Base-by-base conservation (phyloP, 345 rosid genomes). In the Eucalyptus guilfoylei region DNA sequence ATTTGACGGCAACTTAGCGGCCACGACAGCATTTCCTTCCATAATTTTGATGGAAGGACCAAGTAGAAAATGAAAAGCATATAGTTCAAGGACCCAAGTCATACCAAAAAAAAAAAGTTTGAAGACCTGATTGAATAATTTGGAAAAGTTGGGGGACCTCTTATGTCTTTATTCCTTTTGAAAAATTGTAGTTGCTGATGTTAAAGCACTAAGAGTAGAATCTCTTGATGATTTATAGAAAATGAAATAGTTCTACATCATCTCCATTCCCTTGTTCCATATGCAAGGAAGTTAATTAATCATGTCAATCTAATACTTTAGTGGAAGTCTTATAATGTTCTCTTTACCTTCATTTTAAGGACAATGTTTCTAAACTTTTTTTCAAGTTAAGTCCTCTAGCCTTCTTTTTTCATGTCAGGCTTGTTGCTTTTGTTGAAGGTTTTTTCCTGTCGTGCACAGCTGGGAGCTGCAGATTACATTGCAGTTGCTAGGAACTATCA, bases 391-490 rank as follows among this genome's bases (percentile, higher is more conserved):
- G 40, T 67, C 37, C 76, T 67, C 76, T 32, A n/a, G 32, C 40
- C 76, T n/a, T 30, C 28, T 17, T 10, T 48, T 48, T 42, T 40
- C 48, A 24, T 24, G 21, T 83, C 7, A 30, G 15, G 49, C 72
- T 52, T 87, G 37, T 54, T 40, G 86, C 88, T 62, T 58, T 26
- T 52, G 47, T 49, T 87, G 28, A 55, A 83, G 14, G 44, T 24
- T 87, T 86, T 32, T 52, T 81, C 40, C 30, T 34, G 50, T 55
- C 80, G 15, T 86, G 69, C 86, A 83, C 94, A 96, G 98, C 91
- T 95, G 85, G 99, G 99, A 89, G 98, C 99, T 88, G 99, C 99
- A 52, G 99, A 96, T 93, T 97, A 97, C 88, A 96, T 97, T 44
- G 99, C 99, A 49, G 93, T 96, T 47, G 97, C 98, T 10, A 90